A percentile compares a stretch with the other conserved stretches of the same genome.
phyloP scores from a whole-genome alignment of 2,329 filamentous ascomycete species.

The Ceratocystis eucalypticola region DNA sequence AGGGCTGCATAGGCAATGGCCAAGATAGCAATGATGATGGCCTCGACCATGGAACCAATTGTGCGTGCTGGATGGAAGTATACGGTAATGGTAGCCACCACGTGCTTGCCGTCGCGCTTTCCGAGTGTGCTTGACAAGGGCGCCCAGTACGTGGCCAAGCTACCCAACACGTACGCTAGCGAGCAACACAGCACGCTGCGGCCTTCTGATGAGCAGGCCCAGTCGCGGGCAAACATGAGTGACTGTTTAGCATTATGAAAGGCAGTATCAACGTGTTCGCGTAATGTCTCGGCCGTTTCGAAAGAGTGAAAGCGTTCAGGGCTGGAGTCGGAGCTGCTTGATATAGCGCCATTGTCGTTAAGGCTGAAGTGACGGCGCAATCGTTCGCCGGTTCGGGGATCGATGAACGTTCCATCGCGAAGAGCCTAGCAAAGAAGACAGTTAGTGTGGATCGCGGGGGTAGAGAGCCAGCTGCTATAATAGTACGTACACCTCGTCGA shows the following conservation, averaged over 20 bases:
- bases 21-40: constrained; percentile 58
- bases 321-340: constrained; percentile 25
- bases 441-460: background rate
- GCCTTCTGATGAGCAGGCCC: constrained; percentile 58
- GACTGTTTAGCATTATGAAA: constrained; percentile 29
- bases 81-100: constrained; percentile 84
- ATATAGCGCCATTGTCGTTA: constrained; percentile 25
- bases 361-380: constrained; percentile 68
- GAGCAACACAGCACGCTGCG: constrained; percentile 81
- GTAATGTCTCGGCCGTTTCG: constrained; percentile 27
- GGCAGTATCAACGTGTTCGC: constrained; percentile 27
- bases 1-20: constrained; percentile 60
- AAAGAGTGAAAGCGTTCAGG: constrained; percentile 27
- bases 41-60: constrained; percentile 80
- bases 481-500: constrained; percentile 6
- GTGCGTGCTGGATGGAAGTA: constrained; percentile 88
- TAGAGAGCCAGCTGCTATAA: background rate
- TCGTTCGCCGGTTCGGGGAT: constrained; percentile 75
- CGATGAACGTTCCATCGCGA: constrained; percentile 73
- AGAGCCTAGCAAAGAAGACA: constrained; percentile 42
- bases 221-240: constrained; percentile 37
- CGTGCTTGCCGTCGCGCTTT: constrained; percentile 78
- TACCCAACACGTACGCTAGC: constrained; percentile 74
- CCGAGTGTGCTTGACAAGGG: constrained; percentile 62
- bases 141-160: constrained; percentile 70